These are phyloP conservation scores for Phellopilus nigrolimitatus DNA, from an alignment of 1,284 basidiomycete genomes.

Conservation along the genomic window DNA sequence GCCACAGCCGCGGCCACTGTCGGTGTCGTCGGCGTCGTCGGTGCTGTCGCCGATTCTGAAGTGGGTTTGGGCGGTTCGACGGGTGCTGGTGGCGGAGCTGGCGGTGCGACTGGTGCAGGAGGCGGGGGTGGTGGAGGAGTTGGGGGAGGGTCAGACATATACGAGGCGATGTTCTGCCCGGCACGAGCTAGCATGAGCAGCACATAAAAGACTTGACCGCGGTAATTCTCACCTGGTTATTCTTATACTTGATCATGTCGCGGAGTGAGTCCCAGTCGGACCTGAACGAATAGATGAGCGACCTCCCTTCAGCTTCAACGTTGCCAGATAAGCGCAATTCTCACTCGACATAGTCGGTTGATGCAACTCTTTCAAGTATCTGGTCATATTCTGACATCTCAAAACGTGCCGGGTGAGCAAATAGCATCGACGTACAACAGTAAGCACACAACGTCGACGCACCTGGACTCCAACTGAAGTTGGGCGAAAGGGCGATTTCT, in stretches of 20 bases:
- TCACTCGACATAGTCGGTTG: constrained; percentile 61
- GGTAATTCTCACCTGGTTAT: constrained; percentile 48
- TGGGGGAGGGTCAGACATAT: constrained; percentile 44
- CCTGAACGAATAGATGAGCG: constrained; percentile 43
- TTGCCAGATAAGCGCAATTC: constrained; percentile 36
- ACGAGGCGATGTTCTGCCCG: constrained; percentile 54
- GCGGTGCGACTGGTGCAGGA: constrained; percentile 26
- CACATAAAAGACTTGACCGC: constrained; percentile 20
- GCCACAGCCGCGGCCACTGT: too few relatives aligned
- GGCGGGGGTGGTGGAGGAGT: constrained; percentile 26
- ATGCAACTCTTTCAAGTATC: constrained; percentile 62
- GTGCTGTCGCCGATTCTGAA: constrained; percentile 12
- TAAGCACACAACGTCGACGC: constrained; percentile 16
- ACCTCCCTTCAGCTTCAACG: too few relatives aligned
- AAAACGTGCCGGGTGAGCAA: constrained; percentile 16
- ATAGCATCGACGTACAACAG: background rate
- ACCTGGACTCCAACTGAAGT: constrained; percentile 47
- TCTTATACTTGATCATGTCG: constrained; percentile 66
- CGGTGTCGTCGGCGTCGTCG: too few relatives aligned
- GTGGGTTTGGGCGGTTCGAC: constrained; percentile 12
- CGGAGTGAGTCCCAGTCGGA: constrained; percentile 72
- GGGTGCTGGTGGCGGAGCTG: constrained; percentile 27
- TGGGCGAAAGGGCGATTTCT: constrained; percentile 21
- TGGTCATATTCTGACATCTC: constrained; percentile 53
- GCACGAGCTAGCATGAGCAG: constrained; percentile 16